These are phyloP conservation scores for Pelargonium nanum DNA, from an alignment of 345 rosid species.

Conservation along the genomic window DNA sequence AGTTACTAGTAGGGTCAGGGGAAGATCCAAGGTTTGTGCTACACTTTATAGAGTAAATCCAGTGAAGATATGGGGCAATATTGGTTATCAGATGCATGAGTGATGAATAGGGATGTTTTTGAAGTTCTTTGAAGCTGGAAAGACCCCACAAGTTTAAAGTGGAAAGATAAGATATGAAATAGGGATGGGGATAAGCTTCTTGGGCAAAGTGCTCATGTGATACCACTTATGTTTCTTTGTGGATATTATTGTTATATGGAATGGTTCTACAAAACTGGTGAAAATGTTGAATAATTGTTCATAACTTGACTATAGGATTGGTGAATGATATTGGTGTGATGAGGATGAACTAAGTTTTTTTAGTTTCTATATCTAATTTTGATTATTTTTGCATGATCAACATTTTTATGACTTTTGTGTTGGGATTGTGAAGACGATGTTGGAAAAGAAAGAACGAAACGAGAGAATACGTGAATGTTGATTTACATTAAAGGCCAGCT, in stretches of 20 bases:
- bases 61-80: not conserved
- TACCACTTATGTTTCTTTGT: slow-evolving; percentile 17
- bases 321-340: too few species aligned
- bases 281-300: not conserved
- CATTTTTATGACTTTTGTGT: not conserved
- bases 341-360: not conserved
- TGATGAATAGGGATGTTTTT: not conserved
- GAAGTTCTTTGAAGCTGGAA: slow-evolving; percentile 20
- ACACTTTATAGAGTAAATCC: not conserved
- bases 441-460: too few species aligned
- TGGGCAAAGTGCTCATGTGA: slow-evolving; percentile 52
- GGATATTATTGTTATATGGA: not conserved
- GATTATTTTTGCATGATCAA: not conserved
- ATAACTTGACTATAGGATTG: too few species aligned
- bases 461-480: too few species aligned
- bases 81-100: not conserved
- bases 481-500: too few species aligned
- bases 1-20: not conserved
- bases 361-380: not conserved
- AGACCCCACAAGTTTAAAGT: slow-evolving; percentile 56
- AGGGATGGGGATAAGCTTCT: slow-evolving; percentile 49
- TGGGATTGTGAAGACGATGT: too few species aligned
- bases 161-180: slow-evolving; percentile 45
- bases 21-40: not conserved
- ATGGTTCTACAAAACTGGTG: not conserved